Evolutionary conservation across 257 asterid genomes (phyloP).

Genomic region (Coffea eugenioides): DNA sequence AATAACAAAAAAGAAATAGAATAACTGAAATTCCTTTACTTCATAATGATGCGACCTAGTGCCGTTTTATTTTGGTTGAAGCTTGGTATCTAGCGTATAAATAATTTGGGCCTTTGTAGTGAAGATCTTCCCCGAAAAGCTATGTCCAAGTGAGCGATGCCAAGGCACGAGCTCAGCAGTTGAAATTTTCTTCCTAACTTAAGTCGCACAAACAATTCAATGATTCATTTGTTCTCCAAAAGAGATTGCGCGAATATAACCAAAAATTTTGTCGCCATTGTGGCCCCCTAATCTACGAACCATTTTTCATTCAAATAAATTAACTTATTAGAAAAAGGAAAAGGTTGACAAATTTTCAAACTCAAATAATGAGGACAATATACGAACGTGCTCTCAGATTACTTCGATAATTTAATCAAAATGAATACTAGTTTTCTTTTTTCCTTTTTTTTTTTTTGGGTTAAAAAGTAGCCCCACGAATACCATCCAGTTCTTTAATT

Average conservation of each 20-base stretch:
- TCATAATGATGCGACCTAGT: background rate
- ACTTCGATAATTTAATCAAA: background rate
- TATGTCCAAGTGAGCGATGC: background rate
- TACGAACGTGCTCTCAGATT: background rate
- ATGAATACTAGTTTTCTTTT: too few relatives aligned
- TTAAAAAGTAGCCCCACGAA: too few relatives aligned
- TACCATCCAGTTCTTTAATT: too few relatives aligned
- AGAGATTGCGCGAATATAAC: background rate
- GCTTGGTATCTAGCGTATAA: slow-evolving; percentile 7
- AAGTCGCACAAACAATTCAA: background rate
- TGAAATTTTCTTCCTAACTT: background rate
- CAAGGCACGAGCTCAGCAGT: background rate
- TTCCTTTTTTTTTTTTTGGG: too few relatives aligned
- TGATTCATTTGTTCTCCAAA: background rate
- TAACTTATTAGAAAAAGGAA: background rate
- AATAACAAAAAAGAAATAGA: too few relatives aligned
- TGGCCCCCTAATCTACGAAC: background rate
- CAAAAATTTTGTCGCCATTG: background rate
- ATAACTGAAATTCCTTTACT: background rate
- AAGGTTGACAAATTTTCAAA: background rate
- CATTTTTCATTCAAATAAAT: background rate
- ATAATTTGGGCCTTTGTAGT: background rate
- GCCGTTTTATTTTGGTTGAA: background rate
- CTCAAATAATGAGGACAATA: background rate
- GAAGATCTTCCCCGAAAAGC: slow-evolving; percentile 11